Evolutionary conservation across 2,329 filamentous ascomycete species (phyloP).

Genomic region (Chaetomiaceae sp.): DNA sequence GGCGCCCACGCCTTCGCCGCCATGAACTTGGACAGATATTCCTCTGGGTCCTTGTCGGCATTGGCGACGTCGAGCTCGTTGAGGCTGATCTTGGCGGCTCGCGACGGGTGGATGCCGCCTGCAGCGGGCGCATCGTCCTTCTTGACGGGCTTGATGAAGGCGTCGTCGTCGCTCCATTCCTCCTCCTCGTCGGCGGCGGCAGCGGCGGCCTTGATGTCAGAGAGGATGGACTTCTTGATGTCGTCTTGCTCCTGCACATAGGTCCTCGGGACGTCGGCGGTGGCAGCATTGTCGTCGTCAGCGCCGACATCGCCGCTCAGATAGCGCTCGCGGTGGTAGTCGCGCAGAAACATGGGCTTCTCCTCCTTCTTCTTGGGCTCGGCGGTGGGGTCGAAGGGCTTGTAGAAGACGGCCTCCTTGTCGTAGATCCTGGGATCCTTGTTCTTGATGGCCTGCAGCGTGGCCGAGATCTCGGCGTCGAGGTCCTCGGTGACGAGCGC

Average conservation of each 20-base stretch:
- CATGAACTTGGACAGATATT: slow-evolving; percentile 93
- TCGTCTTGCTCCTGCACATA: slow-evolving; percentile 87
- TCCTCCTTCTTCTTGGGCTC: slow-evolving; percentile 55
- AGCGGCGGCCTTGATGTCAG: slow-evolving; percentile 68
- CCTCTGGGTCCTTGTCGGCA: slow-evolving; percentile 82
- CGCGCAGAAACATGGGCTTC: slow-evolving; percentile 77
- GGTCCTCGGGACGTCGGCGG: slow-evolving; percentile 51
- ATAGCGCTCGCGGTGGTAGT: slow-evolving; percentile 92
- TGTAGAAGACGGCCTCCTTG: slow-evolving; percentile 71
- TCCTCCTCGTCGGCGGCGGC: slow-evolving; percentile 40
- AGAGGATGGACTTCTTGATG: slow-evolving; percentile 70
- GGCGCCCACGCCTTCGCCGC: slow-evolving; percentile 85
- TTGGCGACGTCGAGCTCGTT: slow-evolving; percentile 62
- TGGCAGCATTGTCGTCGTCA: slow-evolving; percentile 45
- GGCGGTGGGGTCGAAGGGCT: slow-evolving; percentile 51
- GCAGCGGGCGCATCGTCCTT: slow-evolving; percentile 36
- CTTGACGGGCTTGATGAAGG: slow-evolving; percentile 69
- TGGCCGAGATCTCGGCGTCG: slow-evolving; percentile 82
- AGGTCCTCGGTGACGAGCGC: slow-evolving; percentile 80
- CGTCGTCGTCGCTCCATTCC: slow-evolving; percentile 59
- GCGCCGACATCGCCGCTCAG: slow-evolving; percentile 63
- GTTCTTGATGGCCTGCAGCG: slow-evolving; percentile 77
- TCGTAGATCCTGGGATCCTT: slow-evolving; percentile 94
- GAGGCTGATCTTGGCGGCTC: slow-evolving; percentile 42
- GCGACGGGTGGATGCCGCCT: slow-evolving; percentile 53